phyloP scores from a whole-genome alignment of 208 protist species.

The Leishmania arabica region DNA sequence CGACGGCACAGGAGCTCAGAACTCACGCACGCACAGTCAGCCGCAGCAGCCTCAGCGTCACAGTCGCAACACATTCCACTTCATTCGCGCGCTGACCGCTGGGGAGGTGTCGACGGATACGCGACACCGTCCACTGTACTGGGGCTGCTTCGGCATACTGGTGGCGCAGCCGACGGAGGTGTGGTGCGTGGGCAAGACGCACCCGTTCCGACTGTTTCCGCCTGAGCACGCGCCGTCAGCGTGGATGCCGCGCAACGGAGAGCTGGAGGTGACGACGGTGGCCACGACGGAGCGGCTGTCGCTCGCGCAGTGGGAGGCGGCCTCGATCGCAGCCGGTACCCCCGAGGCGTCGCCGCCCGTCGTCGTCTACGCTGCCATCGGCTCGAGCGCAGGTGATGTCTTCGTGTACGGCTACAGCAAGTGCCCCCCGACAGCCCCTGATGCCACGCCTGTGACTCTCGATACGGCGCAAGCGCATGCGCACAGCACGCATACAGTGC shows the following conservation, averaged over 20 bases:
- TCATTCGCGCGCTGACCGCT: constrained; percentile 27
- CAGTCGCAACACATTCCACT: constrained; percentile 22
- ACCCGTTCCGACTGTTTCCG: constrained; percentile 30
- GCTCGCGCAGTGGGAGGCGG: constrained; percentile 15
- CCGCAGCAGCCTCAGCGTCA: not conserved
- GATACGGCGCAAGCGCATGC: not conserved
- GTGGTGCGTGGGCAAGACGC: constrained; percentile 31
- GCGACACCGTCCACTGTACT: constrained; percentile 19
- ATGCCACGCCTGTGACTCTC: constrained; percentile 9
- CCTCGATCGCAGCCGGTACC: not conserved
- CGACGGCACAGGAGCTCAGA: not conserved
- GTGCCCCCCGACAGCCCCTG: constrained; percentile 8
- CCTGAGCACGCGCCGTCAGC: not conserved
- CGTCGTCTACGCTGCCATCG: constrained; percentile 22
- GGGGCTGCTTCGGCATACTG: constrained; percentile 33
- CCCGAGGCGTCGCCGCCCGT: not conserved
- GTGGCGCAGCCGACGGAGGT: constrained; percentile 29
- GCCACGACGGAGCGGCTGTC: constrained; percentile 22
- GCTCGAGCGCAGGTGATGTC: constrained; percentile 22
- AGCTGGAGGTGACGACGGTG: constrained; percentile 13
- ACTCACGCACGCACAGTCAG: constrained; percentile 3
- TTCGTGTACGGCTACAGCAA: constrained; percentile 23
- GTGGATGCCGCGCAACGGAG: not conserved
- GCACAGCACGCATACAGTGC: constrained; percentile 10
- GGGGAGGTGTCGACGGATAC: constrained; percentile 16